Evolutionary conservation across 1,284 basidiomycete species (phyloP).

Genomic region (Lentinula novae-zelandiae): DNA sequence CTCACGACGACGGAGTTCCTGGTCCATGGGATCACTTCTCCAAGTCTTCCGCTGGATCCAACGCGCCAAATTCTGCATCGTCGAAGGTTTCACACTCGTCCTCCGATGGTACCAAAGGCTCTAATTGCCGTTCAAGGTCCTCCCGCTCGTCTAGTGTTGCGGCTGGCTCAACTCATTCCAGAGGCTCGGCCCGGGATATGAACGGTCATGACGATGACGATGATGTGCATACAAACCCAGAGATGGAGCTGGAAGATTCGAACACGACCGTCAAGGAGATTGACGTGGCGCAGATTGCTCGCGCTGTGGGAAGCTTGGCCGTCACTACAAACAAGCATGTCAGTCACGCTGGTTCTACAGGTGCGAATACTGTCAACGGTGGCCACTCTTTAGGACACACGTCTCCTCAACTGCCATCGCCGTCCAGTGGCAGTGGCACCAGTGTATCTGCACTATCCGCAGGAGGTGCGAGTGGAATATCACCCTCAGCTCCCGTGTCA

Average conservation of each 20-base stretch:
- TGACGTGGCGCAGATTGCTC: conserved; percentile 36
- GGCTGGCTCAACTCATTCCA: conserved; percentile 14
- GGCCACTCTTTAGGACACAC: conserved; percentile 29
- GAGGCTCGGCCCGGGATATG: neutral
- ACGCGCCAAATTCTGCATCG: conserved; percentile 17
- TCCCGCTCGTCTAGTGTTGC: conserved; percentile 31
- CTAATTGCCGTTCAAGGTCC: conserved; percentile 16
- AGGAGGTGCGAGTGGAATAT: neutral
- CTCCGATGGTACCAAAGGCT: neutral
- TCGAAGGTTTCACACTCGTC: neutral
- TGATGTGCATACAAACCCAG: conserved; percentile 8
- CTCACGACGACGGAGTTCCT: conserved; percentile 18
- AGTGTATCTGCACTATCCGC: neutral
- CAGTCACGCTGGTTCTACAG: conserved; percentile 15
- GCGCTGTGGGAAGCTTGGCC: conserved; percentile 41
- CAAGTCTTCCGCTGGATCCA: conserved; percentile 18
- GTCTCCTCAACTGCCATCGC: conserved; percentile 50
- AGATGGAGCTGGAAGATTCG: conserved; percentile 22
- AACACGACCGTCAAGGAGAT: conserved; percentile 30
- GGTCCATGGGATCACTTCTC: conserved; percentile 35
- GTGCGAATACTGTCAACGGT: neutral
- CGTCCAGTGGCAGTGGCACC: conserved; percentile 19
- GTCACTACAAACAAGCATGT: conserved; percentile 40
- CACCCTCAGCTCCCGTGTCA: neutral
- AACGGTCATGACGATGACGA: neutral